Conservation (phyloP, 805 yeast genomes). For the Debaryomyces prosopidis region DNA sequence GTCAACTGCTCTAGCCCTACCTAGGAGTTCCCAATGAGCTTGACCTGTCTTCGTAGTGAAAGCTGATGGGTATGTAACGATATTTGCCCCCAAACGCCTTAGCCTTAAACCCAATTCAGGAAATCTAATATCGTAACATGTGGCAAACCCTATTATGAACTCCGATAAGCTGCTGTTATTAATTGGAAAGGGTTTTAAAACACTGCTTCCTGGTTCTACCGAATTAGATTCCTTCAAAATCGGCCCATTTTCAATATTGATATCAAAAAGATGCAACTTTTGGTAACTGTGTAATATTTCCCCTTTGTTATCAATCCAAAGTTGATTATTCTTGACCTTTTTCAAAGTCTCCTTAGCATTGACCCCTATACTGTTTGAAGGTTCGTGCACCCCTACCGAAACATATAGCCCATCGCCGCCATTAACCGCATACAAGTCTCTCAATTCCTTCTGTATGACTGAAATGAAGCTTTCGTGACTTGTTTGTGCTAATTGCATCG, state of each 20-base stretch:
- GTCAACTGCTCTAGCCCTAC: constrained; percentile 83
- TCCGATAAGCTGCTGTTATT: constrained; percentile 1
- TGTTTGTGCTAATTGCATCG: constrained; percentile 54
- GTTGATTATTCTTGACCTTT: constrained; percentile 63
- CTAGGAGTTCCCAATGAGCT: constrained; percentile 85
- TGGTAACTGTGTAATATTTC: constrained; percentile 69
- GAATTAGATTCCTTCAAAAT: constrained; percentile 73
- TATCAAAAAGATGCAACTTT: constrained; percentile 88
- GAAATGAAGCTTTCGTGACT: constrained; percentile 39
- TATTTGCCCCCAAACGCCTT: constrained; percentile 69
- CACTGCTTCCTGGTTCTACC: constrained; percentile 72
- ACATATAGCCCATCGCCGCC: constrained; percentile 48
- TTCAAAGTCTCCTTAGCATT: constrained; percentile 7
- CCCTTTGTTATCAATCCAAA: constrained; percentile 72
- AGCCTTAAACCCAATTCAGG: constrained; percentile 75
- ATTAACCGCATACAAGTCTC: constrained; percentile 22
- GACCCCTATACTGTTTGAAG: constrained; percentile 42
- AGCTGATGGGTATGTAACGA: constrained; percentile 85
- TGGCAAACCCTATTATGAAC: constrained; percentile 62
- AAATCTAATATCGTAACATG: constrained; percentile 86
- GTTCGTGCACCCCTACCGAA: constrained; percentile 89
- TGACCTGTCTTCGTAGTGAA: constrained; percentile 90
- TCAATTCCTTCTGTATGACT: constrained; percentile 49
- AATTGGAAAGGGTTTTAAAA: constrained; percentile 60
- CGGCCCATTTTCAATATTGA: constrained; percentile 79